A percentile compares a stretch with the other conserved stretches of the same genome.
Conservation (phyloP, 768 basidiomycete genomes). For the Pulveroboletus sp. region DNA sequence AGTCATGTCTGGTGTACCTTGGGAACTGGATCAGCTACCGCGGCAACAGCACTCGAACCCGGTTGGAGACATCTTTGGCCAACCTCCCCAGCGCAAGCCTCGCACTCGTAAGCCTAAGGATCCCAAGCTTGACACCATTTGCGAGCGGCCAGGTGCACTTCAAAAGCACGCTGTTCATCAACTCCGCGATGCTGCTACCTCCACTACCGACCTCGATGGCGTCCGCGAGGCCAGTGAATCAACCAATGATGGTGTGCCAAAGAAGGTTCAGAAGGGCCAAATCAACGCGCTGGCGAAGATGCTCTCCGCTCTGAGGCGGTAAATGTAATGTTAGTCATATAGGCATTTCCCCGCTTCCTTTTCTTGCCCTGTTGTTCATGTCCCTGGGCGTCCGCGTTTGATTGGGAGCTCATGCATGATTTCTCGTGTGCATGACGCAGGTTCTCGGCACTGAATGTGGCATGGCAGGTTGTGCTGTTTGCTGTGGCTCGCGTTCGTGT, state of each 20-base stretch:
- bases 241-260: constrained; percentile 40
- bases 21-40: constrained; percentile 67
- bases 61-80: constrained; percentile 56
- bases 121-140: constrained; percentile 67
- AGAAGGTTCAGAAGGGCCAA: constrained; percentile 87
- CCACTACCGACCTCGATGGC: constrained; percentile 64
- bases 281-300: constrained; percentile 90
- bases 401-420: constrained; percentile 19
- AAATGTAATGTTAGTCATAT: constrained; percentile 29
- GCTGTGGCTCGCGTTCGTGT: constrained; percentile 40
- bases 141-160: constrained; percentile 51
- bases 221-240: constrained; percentile 19
- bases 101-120: constrained; percentile 67
- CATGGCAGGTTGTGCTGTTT: constrained; percentile 24
- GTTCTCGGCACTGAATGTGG: constrained; percentile 26
- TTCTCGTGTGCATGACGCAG: constrained; percentile 24
- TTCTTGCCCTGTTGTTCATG: neutral
- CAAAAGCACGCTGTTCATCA: constrained; percentile 45
- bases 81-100: constrained; percentile 53
- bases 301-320: constrained; percentile 75
- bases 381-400: constrained; percentile 7
- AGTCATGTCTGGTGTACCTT: constrained; percentile 78
- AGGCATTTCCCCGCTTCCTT: constrained; percentile 1
- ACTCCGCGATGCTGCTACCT: constrained; percentile 62
- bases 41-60: constrained; percentile 60